Conservation (phyloP, 371 early-diverging fungal genomes). For the Mucor saturninus region DNA sequence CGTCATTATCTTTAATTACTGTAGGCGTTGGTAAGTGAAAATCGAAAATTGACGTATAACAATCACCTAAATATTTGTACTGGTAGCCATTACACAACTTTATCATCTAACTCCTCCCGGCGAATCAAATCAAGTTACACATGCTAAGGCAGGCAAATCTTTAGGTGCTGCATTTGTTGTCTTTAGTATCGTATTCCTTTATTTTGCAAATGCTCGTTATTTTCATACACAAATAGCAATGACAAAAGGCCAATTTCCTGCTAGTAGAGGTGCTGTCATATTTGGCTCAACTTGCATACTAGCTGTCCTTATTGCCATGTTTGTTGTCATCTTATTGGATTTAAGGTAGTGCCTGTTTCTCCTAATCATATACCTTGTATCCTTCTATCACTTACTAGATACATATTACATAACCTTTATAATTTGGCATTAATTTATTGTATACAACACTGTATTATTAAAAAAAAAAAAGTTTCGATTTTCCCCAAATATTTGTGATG, state of each 20-base stretch:
- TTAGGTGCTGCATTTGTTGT: slow-evolving; percentile 67
- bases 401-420: background rate
- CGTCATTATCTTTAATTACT: slow-evolving; percentile 75
- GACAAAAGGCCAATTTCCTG: slow-evolving; percentile 73
- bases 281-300: slow-evolving; percentile 53
- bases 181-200: slow-evolving; percentile 68
- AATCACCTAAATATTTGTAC: background rate
- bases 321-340: slow-evolving; percentile 32
- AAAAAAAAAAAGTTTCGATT: too few relatives aligned
- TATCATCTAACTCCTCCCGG: slow-evolving; percentile 54
- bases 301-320: slow-evolving; percentile 54
- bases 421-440: too few relatives aligned
- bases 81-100: slow-evolving; percentile 70
- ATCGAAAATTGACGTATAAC: background rate
- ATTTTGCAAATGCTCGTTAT: slow-evolving; percentile 73
- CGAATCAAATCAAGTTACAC: slow-evolving; percentile 8
- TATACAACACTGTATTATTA: too few relatives aligned
- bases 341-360: slow-evolving; percentile 3
- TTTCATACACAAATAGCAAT: slow-evolving; percentile 73
- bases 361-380: background rate
- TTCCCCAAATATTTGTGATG: too few relatives aligned
- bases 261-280: slow-evolving; percentile 69
- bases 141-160: slow-evolving; percentile 42
- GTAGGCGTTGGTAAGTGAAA: slow-evolving; percentile 68
- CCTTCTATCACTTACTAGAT: background rate